Evolutionary conservation across 2,329 filamentous ascomycete species (phyloP), one percentile per base, ranked within the genome.

Genomic region (Alternaria tenuissima): DNA sequence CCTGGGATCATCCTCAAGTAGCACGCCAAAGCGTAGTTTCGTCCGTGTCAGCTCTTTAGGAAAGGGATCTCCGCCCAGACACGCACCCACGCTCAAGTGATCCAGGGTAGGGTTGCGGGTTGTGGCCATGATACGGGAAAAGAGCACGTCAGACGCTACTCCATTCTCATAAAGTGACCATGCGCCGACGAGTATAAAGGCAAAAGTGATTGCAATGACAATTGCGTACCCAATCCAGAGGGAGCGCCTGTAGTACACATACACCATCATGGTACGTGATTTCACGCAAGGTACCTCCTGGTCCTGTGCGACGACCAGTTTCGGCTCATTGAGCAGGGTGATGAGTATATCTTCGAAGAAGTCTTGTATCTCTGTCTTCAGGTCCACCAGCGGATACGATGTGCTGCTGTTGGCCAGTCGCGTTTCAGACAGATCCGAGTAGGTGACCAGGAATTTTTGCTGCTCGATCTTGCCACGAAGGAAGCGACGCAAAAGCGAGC

Each of bases 21-120:
- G 60, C 2, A 81, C 78, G 0, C 79, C 79, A 55, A 80, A 81
- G 28, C 76, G 65, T 36, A 81, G 55, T 52, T 79, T 78, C 16
- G 76, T 79, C 58, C 72, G 57, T 20, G 67, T 72, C 11, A 80
- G 59, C 42, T 79, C 78, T 57, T 73, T 74, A 1, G 78, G 78
- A 38, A 80, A 80, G 0, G 79, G 79, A 54, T 80, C 78, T 7
- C 77, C 76, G 3, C 78, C 79, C 1, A 81, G 64, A 64, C 79
- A 80, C 4, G 78, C 72, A 5, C 78, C 73, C 43, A 82, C 71
- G 78, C 70, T 74, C 26, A 79, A 52, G 16, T 72, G 65, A 56
- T 79, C 77, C 0, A 79, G 65, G n/a, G 76, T 79, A 4, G 77
- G 74, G 48, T 79, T 79, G 11, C 77, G 41, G 32, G 77, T 78